These are phyloP conservation scores for Aspergillus tamarii DNA, from an alignment of 2,329 filamentous ascomycete species.

Conservation along the genomic window DNA sequence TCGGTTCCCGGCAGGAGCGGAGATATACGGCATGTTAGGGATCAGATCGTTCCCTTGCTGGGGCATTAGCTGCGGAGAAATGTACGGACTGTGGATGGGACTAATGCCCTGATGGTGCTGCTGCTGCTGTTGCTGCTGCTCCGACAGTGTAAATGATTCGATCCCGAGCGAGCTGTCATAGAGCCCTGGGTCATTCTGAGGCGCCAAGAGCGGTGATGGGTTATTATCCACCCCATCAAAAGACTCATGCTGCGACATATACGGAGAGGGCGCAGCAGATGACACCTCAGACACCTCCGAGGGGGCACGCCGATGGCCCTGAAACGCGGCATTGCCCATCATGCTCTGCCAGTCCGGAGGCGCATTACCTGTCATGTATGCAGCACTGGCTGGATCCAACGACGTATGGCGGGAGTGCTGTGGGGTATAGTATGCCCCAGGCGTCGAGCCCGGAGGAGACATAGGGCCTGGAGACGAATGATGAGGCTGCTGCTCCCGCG, in stretches of 20 bases:
- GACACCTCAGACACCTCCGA: slow-evolving; percentile 94
- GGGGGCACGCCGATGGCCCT: slow-evolving; percentile 78
- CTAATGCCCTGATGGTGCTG: slow-evolving; percentile 54
- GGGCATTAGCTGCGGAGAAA: slow-evolving; percentile 66
- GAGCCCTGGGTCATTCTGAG: slow-evolving; percentile 70
- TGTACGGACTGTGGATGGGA: slow-evolving; percentile 73
- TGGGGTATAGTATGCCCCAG: slow-evolving; percentile 55
- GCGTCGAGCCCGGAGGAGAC: slow-evolving; percentile 58
- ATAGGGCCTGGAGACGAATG: slow-evolving; percentile 57
- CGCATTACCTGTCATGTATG: slow-evolving; percentile 56
- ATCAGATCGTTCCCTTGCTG: slow-evolving; percentile 70
- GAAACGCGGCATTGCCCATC: slow-evolving; percentile 65
- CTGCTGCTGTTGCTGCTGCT: slow-evolving; percentile 55
- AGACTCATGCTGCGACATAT: slow-evolving; percentile 73
- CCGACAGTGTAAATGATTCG: slow-evolving; percentile 78
- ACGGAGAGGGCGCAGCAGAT: slow-evolving; percentile 82
- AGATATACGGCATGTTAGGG: slow-evolving; percentile 46
- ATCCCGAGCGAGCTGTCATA: slow-evolving; percentile 80
- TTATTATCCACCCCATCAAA: slow-evolving; percentile 74
- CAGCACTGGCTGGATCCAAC: slow-evolving; percentile 63
- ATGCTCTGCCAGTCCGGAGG: slow-evolving; percentile 62
- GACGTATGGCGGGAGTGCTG: slow-evolving; percentile 63
- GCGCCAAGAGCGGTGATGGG: slow-evolving; percentile 77
- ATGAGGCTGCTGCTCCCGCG: slow-evolving; percentile 54
- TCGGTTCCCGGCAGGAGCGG: slow-evolving; percentile 51